Evolutionary conservation across 345 rosid species (phyloP).

Genomic region (Eucalyptus sp.): DNA sequence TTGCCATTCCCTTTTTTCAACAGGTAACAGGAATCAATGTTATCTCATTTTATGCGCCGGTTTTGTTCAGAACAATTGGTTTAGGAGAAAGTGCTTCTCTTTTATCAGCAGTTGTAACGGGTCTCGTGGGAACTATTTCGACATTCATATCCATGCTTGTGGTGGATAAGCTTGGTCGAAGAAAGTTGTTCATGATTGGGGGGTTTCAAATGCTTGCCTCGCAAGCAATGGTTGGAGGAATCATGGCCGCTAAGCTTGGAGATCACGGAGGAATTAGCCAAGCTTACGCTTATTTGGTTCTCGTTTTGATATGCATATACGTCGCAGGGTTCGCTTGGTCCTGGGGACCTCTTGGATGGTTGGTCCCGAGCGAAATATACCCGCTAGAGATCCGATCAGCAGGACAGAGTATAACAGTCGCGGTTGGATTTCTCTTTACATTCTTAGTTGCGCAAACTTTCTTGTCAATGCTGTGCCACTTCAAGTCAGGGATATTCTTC

Average conservation of each 20-base stretch:
- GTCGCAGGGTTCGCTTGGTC: constrained; percentile 36
- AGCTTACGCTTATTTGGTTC: constrained; percentile 13
- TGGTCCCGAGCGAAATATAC: constrained; percentile 39
- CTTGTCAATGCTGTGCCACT: constrained; percentile 26
- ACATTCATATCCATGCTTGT: constrained; percentile 41
- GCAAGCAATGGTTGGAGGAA: constrained; percentile 33
- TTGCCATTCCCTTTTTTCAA: constrained; percentile 59
- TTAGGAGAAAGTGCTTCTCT: constrained; percentile 51
- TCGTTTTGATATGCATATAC: constrained; percentile 20
- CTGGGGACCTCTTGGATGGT: constrained; percentile 51
- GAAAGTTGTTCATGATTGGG: constrained; percentile 32
- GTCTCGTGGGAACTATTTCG: constrained; percentile 26
- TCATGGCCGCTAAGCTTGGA: constrained; percentile 25
- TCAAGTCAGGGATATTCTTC: constrained; percentile 39
- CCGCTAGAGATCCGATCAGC: constrained; percentile 33
- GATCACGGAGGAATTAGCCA: constrained; percentile 37
- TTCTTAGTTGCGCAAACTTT: constrained; percentile 30
- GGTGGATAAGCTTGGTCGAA: constrained; percentile 53
- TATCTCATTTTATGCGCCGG: constrained; percentile 61
- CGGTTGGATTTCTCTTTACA: constrained; percentile 24
- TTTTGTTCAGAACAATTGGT: constrained; percentile 57
- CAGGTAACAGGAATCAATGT: constrained; percentile 74
- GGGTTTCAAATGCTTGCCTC: constrained; percentile 59
- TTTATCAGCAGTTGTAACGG: constrained; percentile 36
- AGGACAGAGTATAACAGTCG: constrained; percentile 37